Evolutionary conservation across 108 stramenopile species (phyloP), one percentile per base, ranked within the genome.

Genomic region (Bacterosira constricta): DNA sequence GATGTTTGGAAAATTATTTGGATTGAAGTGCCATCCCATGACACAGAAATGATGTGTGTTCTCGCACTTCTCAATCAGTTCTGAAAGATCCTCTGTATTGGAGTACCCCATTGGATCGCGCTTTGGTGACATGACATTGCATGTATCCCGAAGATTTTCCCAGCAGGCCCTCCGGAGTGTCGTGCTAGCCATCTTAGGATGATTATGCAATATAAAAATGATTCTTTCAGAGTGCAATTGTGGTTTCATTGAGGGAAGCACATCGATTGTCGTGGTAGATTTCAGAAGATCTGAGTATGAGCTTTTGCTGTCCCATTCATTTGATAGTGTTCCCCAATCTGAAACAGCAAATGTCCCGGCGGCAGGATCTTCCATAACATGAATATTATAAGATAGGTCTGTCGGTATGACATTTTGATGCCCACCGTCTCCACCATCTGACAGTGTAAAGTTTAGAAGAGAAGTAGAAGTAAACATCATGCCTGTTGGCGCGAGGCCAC

Each of bases 101-200:
- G 62, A 63, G 45, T 63, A 63, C 29, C 62, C 62, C 26, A 45
- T 47, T 15, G 62, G 62, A 47, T 63, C 62, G 11, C 62, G 62
- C 30, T 18, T 47, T 10, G 45, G 45, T 7, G 62, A 63, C 9
- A 63, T 44, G 31, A 63, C 42, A 47, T 45, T 29, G 30, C 62
- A 63, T 17, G 41, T 63, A 6, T 13, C 10, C 44, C 25, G 29
- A 23, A 63, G 62, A 63, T 47, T 63, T 47, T 63, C 62, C 62
- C 62, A 63, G 29, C 62, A 63, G 6, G 62, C 62, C 46, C 62
- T 37, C 29, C 62, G 62, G 25, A 63, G 44, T 13, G 62, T 63
- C 13, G 62, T 63, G 12, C 62, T 63, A 0, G 62, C 62, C 62
- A 63, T 63, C 26, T 63, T 63, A 11, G 62, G 42, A 42, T 45